Conservation (phyloP, 176 grass and related monocot species). For the Thinopyrum elongatum region DNA sequence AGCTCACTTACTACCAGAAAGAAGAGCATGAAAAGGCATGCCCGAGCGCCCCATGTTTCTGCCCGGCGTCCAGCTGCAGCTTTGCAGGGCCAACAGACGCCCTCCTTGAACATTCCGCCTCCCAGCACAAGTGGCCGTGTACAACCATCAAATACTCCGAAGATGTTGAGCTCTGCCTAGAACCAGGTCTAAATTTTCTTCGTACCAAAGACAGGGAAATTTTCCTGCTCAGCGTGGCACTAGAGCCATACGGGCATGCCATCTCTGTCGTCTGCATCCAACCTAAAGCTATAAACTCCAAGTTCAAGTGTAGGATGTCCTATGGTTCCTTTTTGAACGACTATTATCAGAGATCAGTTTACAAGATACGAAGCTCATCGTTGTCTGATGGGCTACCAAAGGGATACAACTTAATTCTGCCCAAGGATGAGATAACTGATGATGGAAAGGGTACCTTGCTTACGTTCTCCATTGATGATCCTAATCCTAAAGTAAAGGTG, state of each 20-base stretch:
- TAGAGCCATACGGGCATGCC: background rate
- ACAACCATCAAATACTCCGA: background rate
- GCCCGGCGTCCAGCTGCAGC: background rate
- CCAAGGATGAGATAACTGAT: background rate
- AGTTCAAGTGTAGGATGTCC: background rate
- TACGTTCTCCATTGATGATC: background rate
- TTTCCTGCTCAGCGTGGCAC: background rate
- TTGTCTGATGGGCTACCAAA: background rate
- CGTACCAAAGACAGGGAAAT: background rate
- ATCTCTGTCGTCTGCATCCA: background rate
- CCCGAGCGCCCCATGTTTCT: background rate
- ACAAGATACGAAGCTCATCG: background rate
- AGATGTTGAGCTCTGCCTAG: background rate
- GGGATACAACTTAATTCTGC: background rate
- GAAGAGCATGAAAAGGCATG: background rate
- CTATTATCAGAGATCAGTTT: background rate
- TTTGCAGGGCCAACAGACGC: background rate
- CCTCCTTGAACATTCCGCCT: background rate
- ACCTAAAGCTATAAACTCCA: background rate
- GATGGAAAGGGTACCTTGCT: background rate
- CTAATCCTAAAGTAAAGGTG: background rate
- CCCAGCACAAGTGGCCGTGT: background rate
- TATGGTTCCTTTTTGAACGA: background rate
- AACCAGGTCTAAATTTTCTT: background rate
- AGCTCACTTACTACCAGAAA: background rate